Conservation (phyloP, 176 grass and related monocot genomes). For the Eremochloa ophiuroides region DNA sequence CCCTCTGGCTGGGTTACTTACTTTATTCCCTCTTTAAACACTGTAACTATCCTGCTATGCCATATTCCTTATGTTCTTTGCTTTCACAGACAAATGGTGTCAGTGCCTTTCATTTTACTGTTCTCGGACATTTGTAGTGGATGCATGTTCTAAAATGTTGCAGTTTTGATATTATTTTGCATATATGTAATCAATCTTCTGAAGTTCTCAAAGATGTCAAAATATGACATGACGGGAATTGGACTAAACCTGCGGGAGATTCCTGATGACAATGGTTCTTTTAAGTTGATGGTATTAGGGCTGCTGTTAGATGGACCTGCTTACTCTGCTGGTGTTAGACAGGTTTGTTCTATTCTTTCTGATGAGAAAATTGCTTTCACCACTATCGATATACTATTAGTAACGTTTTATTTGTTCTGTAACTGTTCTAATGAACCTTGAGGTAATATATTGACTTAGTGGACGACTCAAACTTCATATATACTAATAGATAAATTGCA, state of each 20-base stretch:
- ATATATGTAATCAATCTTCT: constrained; percentile 41
- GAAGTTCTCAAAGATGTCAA: constrained; percentile 97
- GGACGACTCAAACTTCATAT: constrained; percentile 1
- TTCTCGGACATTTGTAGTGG: constrained; percentile 6
- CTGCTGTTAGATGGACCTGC: constrained; percentile 87
- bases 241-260: constrained; percentile 91
- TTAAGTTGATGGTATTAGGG: constrained; percentile 90
- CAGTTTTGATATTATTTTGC: constrained; percentile 53
- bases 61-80: constrained; percentile 6
- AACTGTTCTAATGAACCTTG: background rate
- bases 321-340: constrained; percentile 80
- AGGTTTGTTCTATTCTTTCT: constrained; percentile 35
- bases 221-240: constrained; percentile 90
- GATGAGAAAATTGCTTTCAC: background rate
- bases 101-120: background rate
- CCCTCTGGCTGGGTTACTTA: background rate
- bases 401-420: constrained; percentile 10
- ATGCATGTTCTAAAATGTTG: constrained; percentile 41
- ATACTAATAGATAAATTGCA: background rate
- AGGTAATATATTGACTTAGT: background rate
- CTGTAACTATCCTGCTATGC: background rate
- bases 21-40: background rate
- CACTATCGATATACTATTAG: background rate
- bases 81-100: background rate
- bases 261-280: constrained; percentile 52